Base-by-base conservation (phyloP, 1,139 yeast species). In the Debaryomyces subglobosus region DNA sequence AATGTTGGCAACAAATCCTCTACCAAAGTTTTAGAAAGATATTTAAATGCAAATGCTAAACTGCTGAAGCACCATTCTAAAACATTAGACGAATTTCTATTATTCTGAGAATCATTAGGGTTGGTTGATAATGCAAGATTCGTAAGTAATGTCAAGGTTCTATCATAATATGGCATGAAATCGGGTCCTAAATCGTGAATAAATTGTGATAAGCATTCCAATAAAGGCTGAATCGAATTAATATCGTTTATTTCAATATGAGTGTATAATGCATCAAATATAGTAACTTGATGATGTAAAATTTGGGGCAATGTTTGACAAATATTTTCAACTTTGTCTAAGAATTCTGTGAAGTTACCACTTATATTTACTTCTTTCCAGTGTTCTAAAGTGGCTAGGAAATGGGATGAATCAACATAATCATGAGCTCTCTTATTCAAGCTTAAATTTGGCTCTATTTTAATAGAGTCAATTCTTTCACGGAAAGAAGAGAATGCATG, bases 181-280 rank as follows among this genome's bases (percentile, higher is more conserved):
- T 94, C 99, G 1, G 94, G 86, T 5, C 98, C 98, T 54, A 94
- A 72, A 71, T 94, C 99, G 59, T 90, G 97, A 40, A 92, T 85
- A 58, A 95, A 87, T 62, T 91, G 96, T 0, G 96, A 81, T 38
- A 90, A 65, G 43, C 91, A 71, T 61, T 94, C 99, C 40, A 91
- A 67, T 37, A 90, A 65, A 4, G 98, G 94, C 64, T 92, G 96
- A 44, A 89, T 69, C 0, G 97, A 85, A 50, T 86, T 72, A 27
- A 78, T 76, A 63, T 92, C 96, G 54, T 83, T 82, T 39, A 69
- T 67, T 23, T 66, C 60, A 27, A 87, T 79, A 52, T 83, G 81
- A 8, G 61, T 58, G 37, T 72, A 69, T 36, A 94, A 70, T 4
- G 78, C 62, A 2, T 77, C 76, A 55, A 83, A 88, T 37, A 94